Conservation (phyloP, 805 yeast species). For the Kodamaea jinghongensis region DNA sequence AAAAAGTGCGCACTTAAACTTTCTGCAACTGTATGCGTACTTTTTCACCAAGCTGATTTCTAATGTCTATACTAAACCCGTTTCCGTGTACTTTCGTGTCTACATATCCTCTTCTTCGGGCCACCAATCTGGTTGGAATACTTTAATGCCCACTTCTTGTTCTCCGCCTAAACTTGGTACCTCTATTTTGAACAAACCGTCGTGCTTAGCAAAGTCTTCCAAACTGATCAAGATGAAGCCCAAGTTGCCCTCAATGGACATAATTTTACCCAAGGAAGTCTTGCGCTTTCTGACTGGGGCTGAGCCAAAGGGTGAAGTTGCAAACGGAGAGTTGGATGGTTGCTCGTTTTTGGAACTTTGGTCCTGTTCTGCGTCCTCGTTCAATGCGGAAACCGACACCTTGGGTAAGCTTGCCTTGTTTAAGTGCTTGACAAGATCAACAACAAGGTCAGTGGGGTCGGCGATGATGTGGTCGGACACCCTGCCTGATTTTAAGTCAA, state of each 20-base stretch:
- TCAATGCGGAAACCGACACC: conserved; percentile 19
- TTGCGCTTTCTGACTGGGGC: conserved; percentile 36
- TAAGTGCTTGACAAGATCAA: conserved; percentile 15
- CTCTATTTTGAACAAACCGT: conserved; percentile 26
- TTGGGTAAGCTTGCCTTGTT: conserved; percentile 12
- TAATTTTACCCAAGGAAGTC: conserved; percentile 56
- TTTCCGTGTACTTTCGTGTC: background rate
- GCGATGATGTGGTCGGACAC: conserved; percentile 6
- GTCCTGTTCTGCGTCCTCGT: conserved; percentile 14
- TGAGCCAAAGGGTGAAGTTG: conserved; percentile 41
- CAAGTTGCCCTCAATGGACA: conserved; percentile 53
- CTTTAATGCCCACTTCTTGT: conserved; percentile 45
- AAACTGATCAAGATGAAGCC: conserved; percentile 64
- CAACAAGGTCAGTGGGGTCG: conserved; percentile 14
- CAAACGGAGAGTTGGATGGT: conserved; percentile 17
- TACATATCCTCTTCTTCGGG: conserved; percentile 36
- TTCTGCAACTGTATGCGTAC: no score
- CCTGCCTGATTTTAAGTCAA: conserved; percentile 14
- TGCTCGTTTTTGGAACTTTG: conserved; percentile 6
- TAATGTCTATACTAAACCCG: background rate
- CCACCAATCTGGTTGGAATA: conserved; percentile 74
- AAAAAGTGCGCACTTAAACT: no score
- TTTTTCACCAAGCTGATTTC: no score
- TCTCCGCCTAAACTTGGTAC: conserved; percentile 22
- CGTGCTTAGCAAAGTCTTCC: conserved; percentile 45